Percentiles rank a stretch among this genome's conserved stretches.
Evolutionary conservation across 83 land plant genomes (phyloP).

Genomic region (Picea mariana): DNA sequence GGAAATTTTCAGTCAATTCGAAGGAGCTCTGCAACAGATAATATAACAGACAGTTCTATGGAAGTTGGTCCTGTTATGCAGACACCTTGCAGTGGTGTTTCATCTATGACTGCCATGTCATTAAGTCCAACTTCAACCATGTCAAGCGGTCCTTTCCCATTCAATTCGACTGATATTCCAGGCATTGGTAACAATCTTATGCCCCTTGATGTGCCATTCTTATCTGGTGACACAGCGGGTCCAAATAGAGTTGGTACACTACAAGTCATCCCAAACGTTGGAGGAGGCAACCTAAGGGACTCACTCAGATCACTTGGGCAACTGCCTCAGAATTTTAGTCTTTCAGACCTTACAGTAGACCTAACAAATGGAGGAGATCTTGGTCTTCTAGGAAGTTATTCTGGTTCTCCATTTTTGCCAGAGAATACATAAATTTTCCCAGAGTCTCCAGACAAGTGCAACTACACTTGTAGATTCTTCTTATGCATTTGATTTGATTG

Average conservation of each 20-base stretch:
- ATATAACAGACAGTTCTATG: slow-evolving; percentile 35
- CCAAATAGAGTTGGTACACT: slow-evolving; percentile 41
- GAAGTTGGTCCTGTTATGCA: slow-evolving; percentile 26
- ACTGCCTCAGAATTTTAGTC: slow-evolving; percentile 41
- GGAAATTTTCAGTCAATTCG: slow-evolving; percentile 47
- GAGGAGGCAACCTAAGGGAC: slow-evolving; percentile 5
- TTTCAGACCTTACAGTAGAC: slow-evolving; percentile 43
- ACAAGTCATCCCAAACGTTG: slow-evolving; percentile 50
- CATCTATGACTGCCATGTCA: slow-evolving; percentile 68
- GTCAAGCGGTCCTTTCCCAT: slow-evolving; percentile 86
- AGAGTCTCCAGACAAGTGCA: too few species aligned
- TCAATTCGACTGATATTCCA: slow-evolving; percentile 77
- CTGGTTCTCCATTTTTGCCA: too few species aligned
- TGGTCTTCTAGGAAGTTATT: too few species aligned
- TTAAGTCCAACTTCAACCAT: slow-evolving; percentile 70
- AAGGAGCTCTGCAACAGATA: slow-evolving; percentile 62
- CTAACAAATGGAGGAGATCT: slow-evolving; percentile 81
- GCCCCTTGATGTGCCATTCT: slow-evolving; percentile 61
- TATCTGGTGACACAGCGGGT: slow-evolving; percentile 37
- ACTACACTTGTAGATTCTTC: too few species aligned
- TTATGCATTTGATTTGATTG: too few species aligned
- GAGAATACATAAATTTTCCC: too few species aligned
- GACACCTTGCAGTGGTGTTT: slow-evolving; percentile 44
- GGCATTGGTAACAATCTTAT: slow-evolving; percentile 73
- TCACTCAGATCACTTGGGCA: too few species aligned